These are phyloP conservation scores for Vicia faba DNA, from an alignment of 306 rosid genomes.

Conservation along the genomic window DNA sequence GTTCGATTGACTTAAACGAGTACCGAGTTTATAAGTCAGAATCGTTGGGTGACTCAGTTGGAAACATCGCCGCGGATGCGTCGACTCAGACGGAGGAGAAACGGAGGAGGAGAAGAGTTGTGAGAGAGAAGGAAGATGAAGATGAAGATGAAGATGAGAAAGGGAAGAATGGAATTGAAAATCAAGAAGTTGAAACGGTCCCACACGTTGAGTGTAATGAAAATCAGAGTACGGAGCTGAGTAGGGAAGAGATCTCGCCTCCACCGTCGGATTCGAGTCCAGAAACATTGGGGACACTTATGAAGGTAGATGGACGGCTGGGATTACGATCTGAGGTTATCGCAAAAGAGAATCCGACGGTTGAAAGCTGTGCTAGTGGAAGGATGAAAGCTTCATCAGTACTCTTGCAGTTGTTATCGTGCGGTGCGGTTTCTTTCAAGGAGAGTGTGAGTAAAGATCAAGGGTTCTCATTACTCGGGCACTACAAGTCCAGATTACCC, in stretches of 20 bases:
- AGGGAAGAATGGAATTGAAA: conserved; percentile 44
- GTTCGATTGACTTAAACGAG: conserved; percentile 75
- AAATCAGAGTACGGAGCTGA: conserved; percentile 68
- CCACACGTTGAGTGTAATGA: conserved; percentile 31
- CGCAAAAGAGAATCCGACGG: conserved; percentile 49
- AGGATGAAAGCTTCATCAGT: conserved; percentile 79
- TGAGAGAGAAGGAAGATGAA: conserved; percentile 37
- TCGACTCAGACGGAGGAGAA: conserved; percentile 94
- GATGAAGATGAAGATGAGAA: conserved; percentile 1
- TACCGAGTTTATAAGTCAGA: conserved; percentile 89
- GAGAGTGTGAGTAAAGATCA: conserved; percentile 66
- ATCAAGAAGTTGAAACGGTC: conserved; percentile 27
- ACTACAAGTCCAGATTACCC: conserved; percentile 59
- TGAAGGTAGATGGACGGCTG: conserved; percentile 79
- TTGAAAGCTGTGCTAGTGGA: conserved; percentile 54
- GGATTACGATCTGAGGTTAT: conserved; percentile 40
- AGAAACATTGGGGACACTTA: conserved; percentile 77
- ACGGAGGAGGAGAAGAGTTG: conserved; percentile 62
- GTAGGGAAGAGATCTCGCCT: conserved; percentile 91
- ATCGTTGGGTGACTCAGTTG: conserved; percentile 67
- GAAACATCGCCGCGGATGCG: conserved; percentile 74
- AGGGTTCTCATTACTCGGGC: conserved; percentile 63
- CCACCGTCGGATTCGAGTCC: conserved; percentile 99
- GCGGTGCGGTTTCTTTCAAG: conserved; percentile 87
- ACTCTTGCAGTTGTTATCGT: conserved; percentile 73